Percentiles rank a stretch among this genome's conserved stretches.
Conservation (phyloP, 257 asterid species). For the Thymus quinquecostatus region DNA sequence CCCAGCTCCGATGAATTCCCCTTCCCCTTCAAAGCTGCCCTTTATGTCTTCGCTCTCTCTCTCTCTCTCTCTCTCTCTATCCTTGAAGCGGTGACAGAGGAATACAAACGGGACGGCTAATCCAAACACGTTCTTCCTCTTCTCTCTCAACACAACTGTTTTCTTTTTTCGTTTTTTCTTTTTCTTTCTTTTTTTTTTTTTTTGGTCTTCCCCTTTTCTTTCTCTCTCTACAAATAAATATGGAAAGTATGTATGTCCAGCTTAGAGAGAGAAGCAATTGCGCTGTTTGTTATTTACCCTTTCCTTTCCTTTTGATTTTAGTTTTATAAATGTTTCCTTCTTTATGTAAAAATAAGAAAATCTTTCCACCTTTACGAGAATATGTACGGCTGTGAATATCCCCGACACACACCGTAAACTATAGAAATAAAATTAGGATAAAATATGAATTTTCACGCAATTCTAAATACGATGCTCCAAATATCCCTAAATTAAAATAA, state of each 20-base stretch:
- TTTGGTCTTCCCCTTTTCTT: not conserved
- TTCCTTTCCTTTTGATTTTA: not conserved
- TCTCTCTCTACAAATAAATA: constrained; percentile 13
- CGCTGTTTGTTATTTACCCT: not conserved
- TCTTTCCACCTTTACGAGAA: not conserved
- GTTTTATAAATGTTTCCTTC: not conserved
- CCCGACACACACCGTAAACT: too few species aligned
- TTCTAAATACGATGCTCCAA: too few species aligned
- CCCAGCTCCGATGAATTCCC: constrained; percentile 19
- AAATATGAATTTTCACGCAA: too few species aligned
- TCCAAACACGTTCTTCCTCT: constrained; percentile 47
- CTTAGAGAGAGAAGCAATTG: not conserved
- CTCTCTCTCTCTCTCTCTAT: not conserved
- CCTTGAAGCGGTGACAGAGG: constrained; percentile 40
- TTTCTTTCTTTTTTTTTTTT: too few species aligned
- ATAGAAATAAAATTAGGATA: too few species aligned
- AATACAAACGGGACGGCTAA: constrained; percentile 47
- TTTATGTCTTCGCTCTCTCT: not conserved
- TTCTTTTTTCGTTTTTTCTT: too few species aligned
- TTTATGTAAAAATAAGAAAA: not conserved
- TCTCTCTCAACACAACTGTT: constrained; percentile 26
- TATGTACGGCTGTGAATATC: too few species aligned
- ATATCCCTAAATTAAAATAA: too few species aligned
- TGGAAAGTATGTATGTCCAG: not conserved
- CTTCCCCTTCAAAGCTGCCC: constrained; percentile 42